These are phyloP conservation scores for Pichia insulana DNA, from an alignment of 805 yeast genomes.

Conservation along the genomic window DNA sequence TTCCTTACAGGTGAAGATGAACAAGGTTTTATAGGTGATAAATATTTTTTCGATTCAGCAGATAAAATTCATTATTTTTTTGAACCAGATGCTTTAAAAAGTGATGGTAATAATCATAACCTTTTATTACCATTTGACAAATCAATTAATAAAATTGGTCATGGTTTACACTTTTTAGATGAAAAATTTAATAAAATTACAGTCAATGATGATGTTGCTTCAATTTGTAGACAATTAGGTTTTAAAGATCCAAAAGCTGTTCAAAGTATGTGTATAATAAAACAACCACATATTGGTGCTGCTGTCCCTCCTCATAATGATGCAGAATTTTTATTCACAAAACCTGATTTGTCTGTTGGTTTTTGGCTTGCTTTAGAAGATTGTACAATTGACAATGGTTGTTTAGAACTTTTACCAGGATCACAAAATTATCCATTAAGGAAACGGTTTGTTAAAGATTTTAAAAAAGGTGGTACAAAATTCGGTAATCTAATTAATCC, in stretches of 20 bases:
- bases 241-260: conserved; percentile 61
- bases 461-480: conserved; percentile 47
- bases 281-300: conserved; percentile 66
- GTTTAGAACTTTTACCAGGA: conserved; percentile 62
- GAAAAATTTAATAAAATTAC: conserved; percentile 42
- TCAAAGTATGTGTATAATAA: conserved; percentile 73
- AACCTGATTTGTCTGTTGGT: conserved; percentile 65
- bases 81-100: conserved; percentile 56
- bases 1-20: conserved; percentile 47
- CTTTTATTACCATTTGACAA: conserved; percentile 42
- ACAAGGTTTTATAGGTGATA: conserved; percentile 59
- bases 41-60: conserved; percentile 59
- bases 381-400: conserved; percentile 59
- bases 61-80: conserved; percentile 64
- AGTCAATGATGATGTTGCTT: conserved; percentile 38
- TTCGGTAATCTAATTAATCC: conserved; percentile 31
- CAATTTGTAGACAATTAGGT: conserved; percentile 43
- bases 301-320: conserved; percentile 76
- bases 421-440: conserved; percentile 51
- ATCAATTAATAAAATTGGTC: conserved; percentile 73
- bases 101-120: conserved; percentile 30
- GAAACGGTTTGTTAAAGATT: conserved; percentile 54
- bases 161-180: conserved; percentile 57
- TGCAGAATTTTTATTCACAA: conserved; percentile 61
- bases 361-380: conserved; percentile 79